Conservation (phyloP, 345 rosid genomes). For the Salix dunnii region DNA sequence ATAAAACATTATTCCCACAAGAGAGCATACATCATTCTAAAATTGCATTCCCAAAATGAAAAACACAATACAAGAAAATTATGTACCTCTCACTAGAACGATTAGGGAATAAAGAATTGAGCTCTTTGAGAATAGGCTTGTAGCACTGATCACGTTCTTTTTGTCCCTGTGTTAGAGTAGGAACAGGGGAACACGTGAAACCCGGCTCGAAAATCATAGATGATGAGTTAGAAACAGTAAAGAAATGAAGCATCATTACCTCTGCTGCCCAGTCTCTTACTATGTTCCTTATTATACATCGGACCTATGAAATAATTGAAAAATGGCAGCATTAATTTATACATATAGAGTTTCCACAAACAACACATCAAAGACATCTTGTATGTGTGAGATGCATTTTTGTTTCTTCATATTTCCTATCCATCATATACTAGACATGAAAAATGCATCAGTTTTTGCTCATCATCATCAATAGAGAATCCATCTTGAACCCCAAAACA, state of each 20-base stretch:
- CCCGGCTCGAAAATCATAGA: constrained; percentile 3
- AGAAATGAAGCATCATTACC: constrained; percentile 40
- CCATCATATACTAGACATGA: not conserved
- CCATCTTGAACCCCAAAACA: not conserved
- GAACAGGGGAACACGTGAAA: not conserved
- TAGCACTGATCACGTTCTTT: constrained; percentile 88
- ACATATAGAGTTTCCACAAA: not conserved
- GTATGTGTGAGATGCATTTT: not conserved
- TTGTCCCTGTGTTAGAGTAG: constrained; percentile 50
- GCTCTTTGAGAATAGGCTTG: constrained; percentile 90
- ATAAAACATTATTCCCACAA: constrained; percentile 1
- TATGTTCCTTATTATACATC: constrained; percentile 90
- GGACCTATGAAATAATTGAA: constrained; percentile 57
- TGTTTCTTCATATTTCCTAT: not conserved
- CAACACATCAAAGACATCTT: not conserved
- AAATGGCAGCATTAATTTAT: not conserved
- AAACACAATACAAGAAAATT: constrained; percentile 4
- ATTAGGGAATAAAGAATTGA: constrained; percentile 71
- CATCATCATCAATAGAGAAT: not conserved
- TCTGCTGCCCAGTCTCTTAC: constrained; percentile 99
- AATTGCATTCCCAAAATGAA: not conserved
- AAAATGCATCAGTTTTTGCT: not conserved
- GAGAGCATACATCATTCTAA: not conserved
- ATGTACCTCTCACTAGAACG: constrained; percentile 61
- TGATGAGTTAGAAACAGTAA: constrained; percentile 3